Evolutionary conservation across 768 basidiomycete species (phyloP).

Genomic region (Lactarius deliciosus): DNA sequence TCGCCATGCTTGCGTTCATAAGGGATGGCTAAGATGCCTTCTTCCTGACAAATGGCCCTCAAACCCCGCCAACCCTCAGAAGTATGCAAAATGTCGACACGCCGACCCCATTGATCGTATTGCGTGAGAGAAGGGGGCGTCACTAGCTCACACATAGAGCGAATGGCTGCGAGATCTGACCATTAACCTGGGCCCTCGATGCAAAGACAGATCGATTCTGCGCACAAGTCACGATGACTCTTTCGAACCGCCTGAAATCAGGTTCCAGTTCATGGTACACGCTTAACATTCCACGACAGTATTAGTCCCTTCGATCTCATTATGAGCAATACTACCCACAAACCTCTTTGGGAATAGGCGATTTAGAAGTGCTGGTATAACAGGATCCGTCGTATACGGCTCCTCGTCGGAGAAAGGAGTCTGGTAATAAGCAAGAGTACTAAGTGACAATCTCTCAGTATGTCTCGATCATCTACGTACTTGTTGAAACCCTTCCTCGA

Average conservation of each 20-base stretch:
- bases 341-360: slow-evolving; percentile 53
- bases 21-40: slow-evolving; percentile 66
- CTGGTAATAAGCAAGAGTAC: slow-evolving; percentile 36
- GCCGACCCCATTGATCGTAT: slow-evolving; percentile 71
- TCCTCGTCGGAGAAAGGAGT: slow-evolving; percentile 55
- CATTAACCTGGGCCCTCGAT: background rate
- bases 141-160: slow-evolving; percentile 45
- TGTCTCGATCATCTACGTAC: slow-evolving; percentile 36
- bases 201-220: background rate
- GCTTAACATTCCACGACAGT: slow-evolving; percentile 34
- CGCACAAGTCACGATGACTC: slow-evolving; percentile 53
- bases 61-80: slow-evolving; percentile 73
- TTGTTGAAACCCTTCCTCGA: slow-evolving; percentile 66
- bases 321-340: slow-evolving; percentile 15
- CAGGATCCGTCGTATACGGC: slow-evolving; percentile 60
- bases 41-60: slow-evolving; percentile 58
- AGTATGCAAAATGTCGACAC: slow-evolving; percentile 64
- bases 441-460: background rate
- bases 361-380: slow-evolving; percentile 58
- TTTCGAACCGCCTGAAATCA: slow-evolving; percentile 61
- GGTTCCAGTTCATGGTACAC: slow-evolving; percentile 50
- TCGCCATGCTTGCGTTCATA: slow-evolving; percentile 64
- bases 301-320: background rate
- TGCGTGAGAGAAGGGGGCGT: slow-evolving; percentile 57
- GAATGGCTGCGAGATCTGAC: slow-evolving; percentile 45